Conservation (phyloP, 805 yeast genomes). For the Metschnikowia henanensis region DNA sequence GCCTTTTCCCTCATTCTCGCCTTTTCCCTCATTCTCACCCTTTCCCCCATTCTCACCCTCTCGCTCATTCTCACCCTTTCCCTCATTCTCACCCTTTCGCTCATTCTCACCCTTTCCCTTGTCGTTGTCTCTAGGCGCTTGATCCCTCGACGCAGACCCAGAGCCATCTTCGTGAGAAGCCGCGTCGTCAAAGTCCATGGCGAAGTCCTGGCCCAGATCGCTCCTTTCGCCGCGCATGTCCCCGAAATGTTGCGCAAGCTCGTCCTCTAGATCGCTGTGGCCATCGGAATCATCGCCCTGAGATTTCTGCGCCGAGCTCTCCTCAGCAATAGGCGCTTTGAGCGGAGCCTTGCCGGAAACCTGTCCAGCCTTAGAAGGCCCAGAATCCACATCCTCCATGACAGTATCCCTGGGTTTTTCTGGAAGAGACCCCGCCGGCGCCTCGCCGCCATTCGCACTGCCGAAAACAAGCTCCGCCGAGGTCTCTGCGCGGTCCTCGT, state of each 20-base stretch:
- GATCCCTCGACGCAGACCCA: too few relatives aligned
- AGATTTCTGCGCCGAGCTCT: not conserved
- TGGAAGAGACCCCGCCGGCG: not conserved
- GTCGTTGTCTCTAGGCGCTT: not conserved
- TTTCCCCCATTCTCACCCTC: too few relatives aligned
- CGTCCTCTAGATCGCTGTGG: conserved; percentile 5
- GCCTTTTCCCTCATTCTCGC: not conserved
- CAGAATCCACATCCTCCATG: not conserved
- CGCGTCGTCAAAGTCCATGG: not conserved
- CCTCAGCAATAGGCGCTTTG: not conserved
- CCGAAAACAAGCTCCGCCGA: conserved; percentile 13
- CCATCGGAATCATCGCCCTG: not conserved
- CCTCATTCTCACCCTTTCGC: not conserved
- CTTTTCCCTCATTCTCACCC: not conserved
- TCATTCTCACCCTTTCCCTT: too few relatives aligned
- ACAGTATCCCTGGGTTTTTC: not conserved
- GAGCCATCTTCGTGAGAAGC: too few relatives aligned
- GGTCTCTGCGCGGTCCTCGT: conserved; percentile 7
- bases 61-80: not conserved
- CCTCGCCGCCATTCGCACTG: not conserved
- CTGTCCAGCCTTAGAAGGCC: not conserved
- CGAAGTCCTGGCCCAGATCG: not conserved
- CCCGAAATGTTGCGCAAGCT: conserved; percentile 5
- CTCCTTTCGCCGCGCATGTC: not conserved
- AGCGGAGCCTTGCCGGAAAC: conserved; percentile 8